phyloP scores from a whole-genome alignment of 306 rosid genomes.

The Vachellia collinsii region DNA sequence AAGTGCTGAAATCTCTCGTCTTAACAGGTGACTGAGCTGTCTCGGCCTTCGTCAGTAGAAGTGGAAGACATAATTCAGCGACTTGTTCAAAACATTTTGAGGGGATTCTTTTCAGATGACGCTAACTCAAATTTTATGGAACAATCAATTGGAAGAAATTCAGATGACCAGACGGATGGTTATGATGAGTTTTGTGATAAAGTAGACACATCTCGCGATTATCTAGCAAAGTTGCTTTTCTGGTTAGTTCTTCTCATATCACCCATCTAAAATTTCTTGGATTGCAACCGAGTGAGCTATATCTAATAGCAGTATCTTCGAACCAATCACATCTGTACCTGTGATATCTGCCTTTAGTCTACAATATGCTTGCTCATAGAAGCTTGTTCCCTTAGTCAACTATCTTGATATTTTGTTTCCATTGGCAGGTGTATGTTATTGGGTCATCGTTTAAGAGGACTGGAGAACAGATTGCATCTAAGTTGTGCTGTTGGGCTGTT shows the following conservation, averaged over 20 bases:
- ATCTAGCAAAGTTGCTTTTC: slow-evolving; percentile 95
- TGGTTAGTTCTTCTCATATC: slow-evolving; percentile 63
- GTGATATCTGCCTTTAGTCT: not conserved
- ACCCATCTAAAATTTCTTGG: not conserved
- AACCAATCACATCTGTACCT: not conserved
- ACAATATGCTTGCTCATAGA: not conserved
- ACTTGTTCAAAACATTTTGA: slow-evolving; percentile 76
- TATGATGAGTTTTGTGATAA: slow-evolving; percentile 54
- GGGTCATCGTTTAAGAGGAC: slow-evolving; percentile 97
- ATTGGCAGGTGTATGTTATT: slow-evolving; percentile 93
- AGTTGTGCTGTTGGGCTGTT: slow-evolving; percentile 91
- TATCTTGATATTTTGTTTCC: slow-evolving; percentile 17
- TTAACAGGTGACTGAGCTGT: slow-evolving; percentile 77
- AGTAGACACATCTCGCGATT: slow-evolving; percentile 79
- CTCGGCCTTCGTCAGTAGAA: slow-evolving; percentile 80
- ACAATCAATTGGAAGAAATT: slow-evolving; percentile 45
- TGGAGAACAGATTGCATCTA: slow-evolving; percentile 92
- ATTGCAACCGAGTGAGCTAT: not conserved
- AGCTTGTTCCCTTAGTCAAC: not conserved
- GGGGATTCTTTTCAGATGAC: slow-evolving; percentile 63
- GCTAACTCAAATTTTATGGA: slow-evolving; percentile 50
- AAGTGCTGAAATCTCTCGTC: slow-evolving; percentile 15
- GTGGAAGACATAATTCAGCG: slow-evolving; percentile 90
- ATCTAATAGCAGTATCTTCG: not conserved
- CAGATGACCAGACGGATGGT: slow-evolving; percentile 43